Base-by-base conservation (phyloP, 345 rosid genomes). In the Gossypium sturtianum region DNA sequence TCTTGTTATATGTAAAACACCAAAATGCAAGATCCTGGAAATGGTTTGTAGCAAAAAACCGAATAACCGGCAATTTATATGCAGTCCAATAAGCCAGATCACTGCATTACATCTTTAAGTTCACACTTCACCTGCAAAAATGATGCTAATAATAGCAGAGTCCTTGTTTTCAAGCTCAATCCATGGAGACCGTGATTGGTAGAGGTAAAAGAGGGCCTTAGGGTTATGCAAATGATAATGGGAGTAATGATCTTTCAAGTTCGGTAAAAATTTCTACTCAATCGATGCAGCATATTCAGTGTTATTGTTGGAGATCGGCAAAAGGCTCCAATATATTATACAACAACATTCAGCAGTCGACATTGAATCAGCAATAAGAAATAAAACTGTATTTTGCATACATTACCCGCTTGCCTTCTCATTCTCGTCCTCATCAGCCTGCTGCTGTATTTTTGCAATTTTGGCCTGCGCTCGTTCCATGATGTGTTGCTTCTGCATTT, bases 401-500 rank as follows among this genome's bases (percentile, higher is more conserved):
- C 67, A 66, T 78, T 69, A 87, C 58, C 84, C 88, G 74, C 93
- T 87, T 63, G 86, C 89, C 79, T 89, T 87, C 66, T 79, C 90
- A 12, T 82, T 82, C 75, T 89, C 89, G 41, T 84, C 90, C 3
- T 86, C 89, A 9, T 86, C 92, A 12, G 60, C 77, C 2, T 73
- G 85, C 66, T 83, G 86, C 57, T 81, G 83, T 66, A 94, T 77
- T 83, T 84, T 89, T 16, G 89, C 97, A 72, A 96, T 93, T 84
- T 91, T 97, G 7, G 82, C 87, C 65, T 86, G 90, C 29, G 89
- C 92, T 79, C 89, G 89, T 72, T 93, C 97, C 81, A 91, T 78
- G 71, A 95, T 93, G 87, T 90, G 89, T 77, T 83, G 85, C 87
- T 88, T 91, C 79, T 93, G 97, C 86, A 84, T 70, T 81, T 93